Base-by-base conservation (phyloP, 164 flowering plant genomes). In the Umbellularia californica region DNA sequence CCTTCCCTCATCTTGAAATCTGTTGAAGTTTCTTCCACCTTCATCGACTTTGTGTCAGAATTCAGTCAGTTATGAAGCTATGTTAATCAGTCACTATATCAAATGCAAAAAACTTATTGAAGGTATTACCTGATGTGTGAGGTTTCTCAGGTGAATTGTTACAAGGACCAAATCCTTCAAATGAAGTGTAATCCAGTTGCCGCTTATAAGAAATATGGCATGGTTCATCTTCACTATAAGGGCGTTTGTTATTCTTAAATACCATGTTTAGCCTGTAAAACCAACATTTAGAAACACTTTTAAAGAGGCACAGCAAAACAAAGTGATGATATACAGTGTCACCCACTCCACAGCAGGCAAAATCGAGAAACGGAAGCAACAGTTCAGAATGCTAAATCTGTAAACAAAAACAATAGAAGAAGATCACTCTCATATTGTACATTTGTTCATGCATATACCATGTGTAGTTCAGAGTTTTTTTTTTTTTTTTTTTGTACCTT, bases 221-320 rank as follows among this genome's bases (percentile, higher is more conserved):
- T 19, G 78, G 70, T 65, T 81, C 84, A 51, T 83, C 87, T 63
- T 77, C 83, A 77, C 50, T 69, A 58, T 75, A 83, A 65, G 86
- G 80, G n/a, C 90, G 80, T 72, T 87, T 87, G 33, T 80, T 72
- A 6, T 77, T 71, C 70, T 52, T 68, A 68, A 72, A 79, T 41
- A 78, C 82, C 90, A 87, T 87, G 70, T 55, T 78, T 83, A 17
- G 17, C 78, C 88, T 87, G 82, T 72, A 79, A 75, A 15, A 73
- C 12, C 51, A 52, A 77, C 47, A 20, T 51, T n/a, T 30, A 52
- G 2, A 35, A 27, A 51, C 24, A 69, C 55, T 69, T 67, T 28
- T 2, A 28, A 6, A 64, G 27, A 64, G 13, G 64, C 64, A 60
- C n/a, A 60, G n/a, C 25, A 69, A 9, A 20, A 70, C 17, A 66